Percentiles rank a stretch among this genome's conserved stretches.
phyloP scores from a whole-genome alignment of 2,329 filamentous ascomycete genomes.

The Didymellaceae sp. region DNA sequence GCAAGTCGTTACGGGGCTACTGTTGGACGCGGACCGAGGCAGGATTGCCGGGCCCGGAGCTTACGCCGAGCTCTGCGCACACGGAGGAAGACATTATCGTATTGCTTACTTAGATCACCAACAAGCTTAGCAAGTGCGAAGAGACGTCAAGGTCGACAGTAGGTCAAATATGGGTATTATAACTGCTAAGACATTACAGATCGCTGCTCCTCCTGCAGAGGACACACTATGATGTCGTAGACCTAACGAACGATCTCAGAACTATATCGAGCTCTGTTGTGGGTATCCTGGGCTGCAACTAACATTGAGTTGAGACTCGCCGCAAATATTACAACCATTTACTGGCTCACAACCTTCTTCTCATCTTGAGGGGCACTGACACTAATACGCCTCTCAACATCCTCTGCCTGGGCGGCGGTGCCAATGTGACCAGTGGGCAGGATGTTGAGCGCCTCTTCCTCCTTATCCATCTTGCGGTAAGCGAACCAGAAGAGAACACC shows the following conservation, averaged over 20 bases:
- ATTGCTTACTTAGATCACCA: too few species aligned
- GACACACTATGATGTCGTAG: background rate
- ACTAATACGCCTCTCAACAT: conserved; percentile 39
- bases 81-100: too few species aligned
- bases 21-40: background rate
- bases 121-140: too few species aligned
- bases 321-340: background rate
- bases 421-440: conserved; percentile 47
- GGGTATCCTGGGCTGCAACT: too few species aligned
- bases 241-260: background rate
- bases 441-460: conserved; percentile 49
- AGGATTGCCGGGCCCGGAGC: background rate
- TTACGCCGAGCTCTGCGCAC: background rate
- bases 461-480: conserved; percentile 42
- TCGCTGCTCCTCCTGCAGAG: background rate
- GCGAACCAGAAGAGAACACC: conserved; percentile 42
- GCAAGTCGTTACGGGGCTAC: background rate
- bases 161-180: conserved; percentile 12
- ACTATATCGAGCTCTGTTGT: too few species aligned
- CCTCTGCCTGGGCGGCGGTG: conserved; percentile 33
- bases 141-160: background rate
- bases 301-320: too few species aligned
- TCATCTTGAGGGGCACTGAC: conserved; percentile 8
- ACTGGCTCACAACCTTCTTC: conserved; percentile 10
- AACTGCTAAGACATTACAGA: conserved; percentile 8